Conservation (phyloP, 164 flowering plant species). For the Umbellularia californica region DNA sequence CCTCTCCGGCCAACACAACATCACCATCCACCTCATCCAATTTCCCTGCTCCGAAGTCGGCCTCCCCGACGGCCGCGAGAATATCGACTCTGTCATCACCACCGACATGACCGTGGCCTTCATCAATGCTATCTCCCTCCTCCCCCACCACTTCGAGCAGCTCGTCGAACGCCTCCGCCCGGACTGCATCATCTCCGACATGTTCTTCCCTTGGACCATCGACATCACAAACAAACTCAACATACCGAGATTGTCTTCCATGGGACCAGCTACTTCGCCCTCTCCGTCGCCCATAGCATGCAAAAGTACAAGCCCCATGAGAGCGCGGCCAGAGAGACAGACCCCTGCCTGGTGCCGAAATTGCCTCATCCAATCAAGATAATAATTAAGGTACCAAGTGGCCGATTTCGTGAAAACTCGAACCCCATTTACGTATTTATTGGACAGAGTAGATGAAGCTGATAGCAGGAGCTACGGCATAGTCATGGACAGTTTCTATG, state of each 20-base stretch:
- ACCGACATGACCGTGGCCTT: slow-evolving; percentile 14
- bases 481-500: slow-evolving; percentile 28
- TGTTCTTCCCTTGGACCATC: slow-evolving; percentile 27
- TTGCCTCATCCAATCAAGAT: slow-evolving; percentile 26
- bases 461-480: slow-evolving; percentile 24
- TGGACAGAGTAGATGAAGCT: not conserved
- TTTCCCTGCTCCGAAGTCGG: slow-evolving; percentile 3
- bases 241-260: slow-evolving; percentile 32
- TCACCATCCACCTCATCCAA: not conserved
- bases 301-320: slow-evolving; percentile 10
- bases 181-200: slow-evolving; percentile 32
- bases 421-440: not conserved
- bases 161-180: slow-evolving; percentile 23
- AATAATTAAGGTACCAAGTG: too few relatives aligned
- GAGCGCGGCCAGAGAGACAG: slow-evolving; percentile 7
- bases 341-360: slow-evolving; percentile 19
- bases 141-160: slow-evolving; percentile 25
- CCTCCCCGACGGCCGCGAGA: slow-evolving; percentile 7
- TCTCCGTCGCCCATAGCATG: slow-evolving; percentile 6
- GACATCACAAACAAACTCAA: slow-evolving; percentile 21
- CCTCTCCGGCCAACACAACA: not conserved
- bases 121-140: slow-evolving; percentile 16
- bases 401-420: not conserved
- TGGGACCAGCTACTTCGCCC: slow-evolving; percentile 22
- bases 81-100: slow-evolving; percentile 5